Conservation (phyloP, 1,284 basidiomycete species). For the Papiliotrema flavescens region DNA sequence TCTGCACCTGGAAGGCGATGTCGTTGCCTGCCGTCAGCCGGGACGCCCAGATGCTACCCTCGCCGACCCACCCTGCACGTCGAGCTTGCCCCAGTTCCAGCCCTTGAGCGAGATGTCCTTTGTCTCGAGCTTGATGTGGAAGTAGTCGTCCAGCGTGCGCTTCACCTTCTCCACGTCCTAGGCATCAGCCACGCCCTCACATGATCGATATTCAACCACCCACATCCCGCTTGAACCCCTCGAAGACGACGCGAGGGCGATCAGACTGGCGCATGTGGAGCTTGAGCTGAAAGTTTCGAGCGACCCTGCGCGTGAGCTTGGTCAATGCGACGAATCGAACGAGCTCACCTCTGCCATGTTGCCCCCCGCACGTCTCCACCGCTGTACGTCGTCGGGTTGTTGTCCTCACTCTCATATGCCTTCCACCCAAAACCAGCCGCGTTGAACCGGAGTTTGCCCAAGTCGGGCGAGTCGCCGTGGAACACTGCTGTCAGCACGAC, state of each 20-base stretch:
- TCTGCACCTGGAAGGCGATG: conserved; percentile 83
- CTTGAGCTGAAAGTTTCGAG: conserved; percentile 84
- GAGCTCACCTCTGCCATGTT: conserved; percentile 66
- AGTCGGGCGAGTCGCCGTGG: conserved; percentile 65
- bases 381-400: conserved; percentile 58
- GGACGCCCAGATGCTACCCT: not conserved
- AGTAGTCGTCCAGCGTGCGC: conserved; percentile 75
- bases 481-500: conserved; percentile 53
- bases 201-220: conserved; percentile 24
- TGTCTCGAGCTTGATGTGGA: conserved; percentile 76
- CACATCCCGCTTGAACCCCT: conserved; percentile 89
- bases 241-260: conserved; percentile 69
- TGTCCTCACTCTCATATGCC: conserved; percentile 56
- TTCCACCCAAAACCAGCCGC: conserved; percentile 89
- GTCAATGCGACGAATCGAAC: no score
- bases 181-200: not conserved
- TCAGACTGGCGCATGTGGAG: conserved; percentile 62
- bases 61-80: conserved; percentile 73
- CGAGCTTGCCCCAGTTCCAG: conserved; percentile 98
- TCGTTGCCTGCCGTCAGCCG: conserved; percentile 64
- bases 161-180: conserved; percentile 80
- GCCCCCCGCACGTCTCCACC: conserved; percentile 78
- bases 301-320: conserved; percentile 60
- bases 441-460: conserved; percentile 86
- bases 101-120: conserved; percentile 87